These are phyloP conservation scores for Umbilicaria muhlenbergii DNA, from an alignment of 495 filamentous ascomycete genomes.

Conservation along the genomic window DNA sequence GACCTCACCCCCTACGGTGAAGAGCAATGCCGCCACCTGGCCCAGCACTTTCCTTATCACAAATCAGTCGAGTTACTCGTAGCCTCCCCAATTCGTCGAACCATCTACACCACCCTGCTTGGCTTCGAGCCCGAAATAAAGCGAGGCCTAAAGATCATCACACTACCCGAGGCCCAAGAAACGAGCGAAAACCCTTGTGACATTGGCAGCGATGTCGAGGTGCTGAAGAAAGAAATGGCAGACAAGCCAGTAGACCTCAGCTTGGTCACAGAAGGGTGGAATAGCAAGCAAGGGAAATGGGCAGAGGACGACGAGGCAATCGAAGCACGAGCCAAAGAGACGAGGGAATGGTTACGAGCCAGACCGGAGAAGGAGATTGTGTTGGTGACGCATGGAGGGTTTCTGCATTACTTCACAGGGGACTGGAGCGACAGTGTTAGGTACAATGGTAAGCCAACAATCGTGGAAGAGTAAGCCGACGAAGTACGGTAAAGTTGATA, in stretches of 20 bases:
- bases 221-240: slow-evolving; percentile 29
- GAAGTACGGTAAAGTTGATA: background rate
- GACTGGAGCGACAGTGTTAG: slow-evolving; percentile 37
- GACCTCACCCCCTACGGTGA: slow-evolving; percentile 62
- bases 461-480: too few relatives aligned
- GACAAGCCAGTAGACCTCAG: slow-evolving; percentile 46
- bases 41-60: slow-evolving; percentile 45
- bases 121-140: slow-evolving; percentile 44
- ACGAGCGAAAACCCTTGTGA: slow-evolving; percentile 65
- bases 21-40: slow-evolving; percentile 54
- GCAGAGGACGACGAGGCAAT: slow-evolving; percentile 41
- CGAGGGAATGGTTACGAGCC: slow-evolving; percentile 51
- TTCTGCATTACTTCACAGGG: slow-evolving; percentile 65
- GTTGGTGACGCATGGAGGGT: slow-evolving; percentile 58
- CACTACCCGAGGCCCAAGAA: slow-evolving; percentile 73
- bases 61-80: slow-evolving; percentile 53
- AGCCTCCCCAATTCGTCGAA: slow-evolving; percentile 71
- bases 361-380: slow-evolving; percentile 44
- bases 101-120: slow-evolving; percentile 63
- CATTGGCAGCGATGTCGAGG: slow-evolving; percentile 41
- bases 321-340: slow-evolving; percentile 42
- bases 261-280: slow-evolving; percentile 49
- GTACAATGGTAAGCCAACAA: background rate
- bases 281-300: slow-evolving; percentile 48
- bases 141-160: slow-evolving; percentile 39